phyloP scores from a whole-genome alignment of 2,329 filamentous ascomycete species.

The Scytalidium sp. region DNA sequence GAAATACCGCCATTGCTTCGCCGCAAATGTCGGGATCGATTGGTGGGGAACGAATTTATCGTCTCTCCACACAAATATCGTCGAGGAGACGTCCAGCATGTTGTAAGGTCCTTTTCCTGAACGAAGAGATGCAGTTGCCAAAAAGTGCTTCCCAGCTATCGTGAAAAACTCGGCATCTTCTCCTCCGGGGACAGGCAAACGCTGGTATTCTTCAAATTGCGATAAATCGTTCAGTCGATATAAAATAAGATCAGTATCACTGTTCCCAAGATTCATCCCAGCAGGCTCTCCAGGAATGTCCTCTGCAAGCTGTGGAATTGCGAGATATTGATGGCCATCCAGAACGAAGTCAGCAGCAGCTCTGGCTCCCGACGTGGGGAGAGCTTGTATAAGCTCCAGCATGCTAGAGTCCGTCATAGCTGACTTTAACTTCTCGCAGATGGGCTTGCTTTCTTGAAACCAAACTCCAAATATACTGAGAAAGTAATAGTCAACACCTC shows the following conservation, averaged over 20 bases:
- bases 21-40: neutral
- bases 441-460: no score
- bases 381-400: neutral
- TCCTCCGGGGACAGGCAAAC: neutral
- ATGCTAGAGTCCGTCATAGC: neutral
- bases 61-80: neutral
- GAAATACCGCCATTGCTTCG: neutral
- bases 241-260: neutral
- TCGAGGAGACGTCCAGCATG: neutral
- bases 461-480: no score
- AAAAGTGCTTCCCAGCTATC: neutral
- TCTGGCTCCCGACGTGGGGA: neutral
- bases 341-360: neutral
- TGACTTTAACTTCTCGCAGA: no score
- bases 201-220: neutral
- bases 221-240: neutral
- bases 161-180: neutral
- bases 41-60: neutral
- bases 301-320: neutral
- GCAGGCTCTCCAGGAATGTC: neutral
- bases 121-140: neutral
- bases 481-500: no score
- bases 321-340: neutral
- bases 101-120: neutral
- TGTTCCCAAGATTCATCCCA: neutral